Evolutionary conservation across 371 early-diverging fungal genomes (phyloP), one percentile per base, ranked within the genome.

Genomic region (Dichotomocladium elegans): DNA sequence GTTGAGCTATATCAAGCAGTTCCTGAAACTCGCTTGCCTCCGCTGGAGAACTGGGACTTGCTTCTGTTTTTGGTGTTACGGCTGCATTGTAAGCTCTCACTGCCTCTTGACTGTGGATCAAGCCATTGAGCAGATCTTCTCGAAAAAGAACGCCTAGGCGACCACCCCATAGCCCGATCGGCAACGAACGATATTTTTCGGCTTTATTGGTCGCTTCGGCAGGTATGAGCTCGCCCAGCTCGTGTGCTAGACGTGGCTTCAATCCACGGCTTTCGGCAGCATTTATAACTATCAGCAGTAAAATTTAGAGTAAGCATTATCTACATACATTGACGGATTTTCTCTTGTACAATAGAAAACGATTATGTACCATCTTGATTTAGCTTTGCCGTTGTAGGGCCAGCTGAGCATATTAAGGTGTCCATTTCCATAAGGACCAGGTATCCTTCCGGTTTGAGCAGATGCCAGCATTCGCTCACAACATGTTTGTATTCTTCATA

Each of bases 91-190:
- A 57, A 21, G 48, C 31, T 6, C 33, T 19, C 24, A 64, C 47
- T 27, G 57, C 56, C 25, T 48, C 33, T 28, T 57, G 59, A 19
- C 45, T 55, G 34, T 56, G 48, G 8, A 45, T 41, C 4, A 59
- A 43, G 7, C 60, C 34, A 25, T 58, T 48, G 29, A 55, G 28
- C 19, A 66, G 46, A 41, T 66, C 66, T 5, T 66, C 66, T 27
- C 58, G 50, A 44, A 55, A 55, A 9, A 59, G 30, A 19, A 61
- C 62, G 28, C 66, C 66, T 12, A 66, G 27, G 11, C 66, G 55
- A n/a, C 66, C 66, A 21, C 66, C 66, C 66, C 66, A 66, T 10
- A 56, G 15, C 4, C 66, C 66, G 27, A 66, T 58, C 15, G 66
- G 66, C 28, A 66, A 47, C 8, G 62, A 61, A n/a, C 53, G 52